Conservation (phyloP, 306 rosid species). For the Morella rubra region DNA sequence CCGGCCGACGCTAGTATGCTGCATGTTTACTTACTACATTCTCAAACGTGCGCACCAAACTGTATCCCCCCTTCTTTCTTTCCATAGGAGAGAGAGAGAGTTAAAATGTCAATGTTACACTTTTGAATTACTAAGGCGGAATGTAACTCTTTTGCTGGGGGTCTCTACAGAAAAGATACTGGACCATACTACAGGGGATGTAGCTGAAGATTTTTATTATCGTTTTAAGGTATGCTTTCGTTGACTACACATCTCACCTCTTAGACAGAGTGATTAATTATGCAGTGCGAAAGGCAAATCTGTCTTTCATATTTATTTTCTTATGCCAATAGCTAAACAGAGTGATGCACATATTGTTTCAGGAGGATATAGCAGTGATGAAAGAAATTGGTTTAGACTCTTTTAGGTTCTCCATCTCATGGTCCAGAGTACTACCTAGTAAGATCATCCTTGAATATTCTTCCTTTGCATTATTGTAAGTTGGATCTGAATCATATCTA, state of each 20-base stretch:
- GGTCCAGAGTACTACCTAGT: slow-evolving; percentile 58
- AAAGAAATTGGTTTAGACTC: slow-evolving; percentile 55
- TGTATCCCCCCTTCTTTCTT: no score
- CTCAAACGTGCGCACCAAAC: no score
- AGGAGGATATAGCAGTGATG: slow-evolving; percentile 44
- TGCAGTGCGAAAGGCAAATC: no score
- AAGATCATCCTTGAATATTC: not conserved
- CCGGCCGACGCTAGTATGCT: no score
- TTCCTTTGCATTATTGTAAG: not conserved
- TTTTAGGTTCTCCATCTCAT: slow-evolving; percentile 56
- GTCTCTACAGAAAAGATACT: slow-evolving; percentile 42
- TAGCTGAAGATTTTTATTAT: slow-evolving; percentile 42
- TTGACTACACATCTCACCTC: not conserved
- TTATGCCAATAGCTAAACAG: not conserved
- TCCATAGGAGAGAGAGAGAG: no score
- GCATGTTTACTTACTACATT: no score
- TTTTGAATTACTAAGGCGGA: no score
- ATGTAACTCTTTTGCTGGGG: no score
- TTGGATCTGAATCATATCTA: no score
- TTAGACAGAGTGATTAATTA: not conserved
- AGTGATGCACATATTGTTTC: not conserved
- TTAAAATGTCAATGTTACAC: no score
- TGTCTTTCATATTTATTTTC: not conserved
- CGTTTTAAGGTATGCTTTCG: slow-evolving; percentile 36
- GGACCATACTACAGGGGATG: slow-evolving; percentile 39